Evolutionary conservation across 1,139 yeast genomes (phyloP).

Genomic region (Yamadazyma kanchanaburiensis): DNA sequence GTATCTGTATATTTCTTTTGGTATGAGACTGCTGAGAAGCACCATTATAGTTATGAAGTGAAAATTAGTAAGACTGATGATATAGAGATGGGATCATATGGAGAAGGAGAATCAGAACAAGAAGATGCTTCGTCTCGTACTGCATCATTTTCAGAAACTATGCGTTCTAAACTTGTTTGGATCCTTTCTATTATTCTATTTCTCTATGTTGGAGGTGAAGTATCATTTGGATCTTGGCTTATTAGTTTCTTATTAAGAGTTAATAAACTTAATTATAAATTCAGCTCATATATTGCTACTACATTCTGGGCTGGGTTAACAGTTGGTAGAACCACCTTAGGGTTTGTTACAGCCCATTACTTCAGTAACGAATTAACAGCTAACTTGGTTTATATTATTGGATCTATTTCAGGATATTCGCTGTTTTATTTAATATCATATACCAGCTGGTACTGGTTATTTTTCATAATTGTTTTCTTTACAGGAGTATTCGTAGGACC

Average conservation of each 20-base stretch:
- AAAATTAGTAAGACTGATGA: conserved; percentile 8
- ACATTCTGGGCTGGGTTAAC: conserved; percentile 67
- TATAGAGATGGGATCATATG: conserved; percentile 6
- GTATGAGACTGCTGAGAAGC: conserved; percentile 55
- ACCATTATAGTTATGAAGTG: conserved; percentile 30
- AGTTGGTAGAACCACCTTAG: conserved; percentile 55
- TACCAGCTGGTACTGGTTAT: conserved; percentile 22
- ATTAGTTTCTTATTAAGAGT: conserved; percentile 55
- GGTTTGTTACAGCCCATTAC: conserved; percentile 55
- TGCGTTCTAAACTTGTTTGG: conserved; percentile 44
- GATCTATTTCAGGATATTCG: conserved; percentile 27
- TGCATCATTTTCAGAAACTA: conserved; percentile 26
- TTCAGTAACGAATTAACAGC: conserved; percentile 49
- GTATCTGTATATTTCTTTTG: conserved; percentile 29
- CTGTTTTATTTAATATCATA: conserved; percentile 19
- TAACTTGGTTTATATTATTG: conserved; percentile 23
- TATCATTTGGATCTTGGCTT: conserved; percentile 69
- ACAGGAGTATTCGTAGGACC: conserved; percentile 79
- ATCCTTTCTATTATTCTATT: conserved; percentile 50
- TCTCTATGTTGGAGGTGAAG: conserved; percentile 64
- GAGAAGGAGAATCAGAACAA: conserved; percentile 12
- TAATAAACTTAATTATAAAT: conserved; percentile 39
- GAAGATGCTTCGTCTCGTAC: conserved; percentile 12
- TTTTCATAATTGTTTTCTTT: conserved; percentile 42
- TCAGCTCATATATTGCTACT: conserved; percentile 59